A percentile compares a stretch with the other conserved stretches of the same genome.
Conservation (phyloP, 225 moss, liverwort and hornwort species). For the Pseudisothecium myosuroides region DNA sequence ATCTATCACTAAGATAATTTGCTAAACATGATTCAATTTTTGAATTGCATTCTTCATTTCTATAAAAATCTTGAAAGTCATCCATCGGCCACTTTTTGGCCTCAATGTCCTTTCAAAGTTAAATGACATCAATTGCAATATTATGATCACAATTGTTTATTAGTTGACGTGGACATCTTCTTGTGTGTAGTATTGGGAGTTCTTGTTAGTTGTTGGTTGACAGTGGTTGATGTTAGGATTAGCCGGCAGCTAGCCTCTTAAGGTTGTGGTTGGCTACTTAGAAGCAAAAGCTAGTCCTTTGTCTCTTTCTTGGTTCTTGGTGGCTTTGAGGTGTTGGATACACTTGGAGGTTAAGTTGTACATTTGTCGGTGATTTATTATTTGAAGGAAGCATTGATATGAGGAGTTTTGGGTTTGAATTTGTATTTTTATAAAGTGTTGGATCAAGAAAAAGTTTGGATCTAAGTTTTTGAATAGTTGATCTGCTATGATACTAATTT, state of each 20-base stretch:
- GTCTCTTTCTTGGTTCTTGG: no score
- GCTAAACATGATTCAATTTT: background rate
- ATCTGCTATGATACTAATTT: no score
- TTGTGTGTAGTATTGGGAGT: accelerated
- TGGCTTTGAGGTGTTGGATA: no score
- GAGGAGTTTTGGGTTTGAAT: no score
- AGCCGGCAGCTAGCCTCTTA: accelerated
- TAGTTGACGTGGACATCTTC: background rate
- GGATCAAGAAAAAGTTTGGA: no score
- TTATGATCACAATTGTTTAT: accelerated
- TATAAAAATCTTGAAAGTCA: background rate
- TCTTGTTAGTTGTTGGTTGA: background rate
- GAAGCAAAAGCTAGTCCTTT: background rate
- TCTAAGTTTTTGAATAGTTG: no score
- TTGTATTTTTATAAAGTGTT: no score
- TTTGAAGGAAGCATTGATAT: no score
- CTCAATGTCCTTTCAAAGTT: background rate
- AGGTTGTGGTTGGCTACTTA: background rate
- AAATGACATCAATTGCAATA: background rate
- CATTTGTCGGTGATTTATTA: no score
- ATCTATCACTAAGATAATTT: background rate
- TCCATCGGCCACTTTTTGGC: accelerated
- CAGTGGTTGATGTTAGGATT: no score
- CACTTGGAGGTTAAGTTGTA: no score
- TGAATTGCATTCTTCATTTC: background rate